Evolutionary conservation across 2,329 filamentous ascomycete species (phyloP).

Genomic region (Exophiala sp.): DNA sequence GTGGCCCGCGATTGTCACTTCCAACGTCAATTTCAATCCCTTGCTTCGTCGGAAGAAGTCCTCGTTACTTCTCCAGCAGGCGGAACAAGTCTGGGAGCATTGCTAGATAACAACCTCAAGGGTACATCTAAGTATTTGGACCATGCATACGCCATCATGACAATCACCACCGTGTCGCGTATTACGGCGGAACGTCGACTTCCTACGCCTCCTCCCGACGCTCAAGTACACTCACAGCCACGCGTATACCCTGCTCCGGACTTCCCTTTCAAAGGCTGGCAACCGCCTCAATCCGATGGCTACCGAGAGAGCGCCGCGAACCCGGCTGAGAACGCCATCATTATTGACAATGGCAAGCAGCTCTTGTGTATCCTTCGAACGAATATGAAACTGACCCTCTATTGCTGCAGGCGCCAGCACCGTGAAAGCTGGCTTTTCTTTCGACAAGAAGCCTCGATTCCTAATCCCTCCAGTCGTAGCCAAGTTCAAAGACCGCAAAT

Average conservation of each 20-base stretch:
- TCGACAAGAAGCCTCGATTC: conserved; percentile 77
- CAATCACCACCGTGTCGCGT: conserved; percentile 40
- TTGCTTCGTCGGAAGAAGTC: too few relatives aligned
- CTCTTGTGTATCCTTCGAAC: neutral
- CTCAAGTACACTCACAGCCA: conserved; percentile 53
- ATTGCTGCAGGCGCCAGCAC: conserved; percentile 68
- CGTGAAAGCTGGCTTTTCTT: conserved; percentile 93
- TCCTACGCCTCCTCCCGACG: conserved; percentile 43
- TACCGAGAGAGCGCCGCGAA: conserved; percentile 64
- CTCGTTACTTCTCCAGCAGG: too few relatives aligned
- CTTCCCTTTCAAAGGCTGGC: conserved; percentile 59
- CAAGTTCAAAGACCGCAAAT: conserved; percentile 90
- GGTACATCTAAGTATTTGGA: too few relatives aligned
- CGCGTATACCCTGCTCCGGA: conserved; percentile 54
- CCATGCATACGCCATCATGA: conserved; percentile 34
- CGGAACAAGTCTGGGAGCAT: too few relatives aligned
- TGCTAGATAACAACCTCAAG: too few relatives aligned
- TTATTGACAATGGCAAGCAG: conserved; percentile 88
- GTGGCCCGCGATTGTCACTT: too few relatives aligned
- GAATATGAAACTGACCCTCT: neutral
- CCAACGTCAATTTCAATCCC: too few relatives aligned
- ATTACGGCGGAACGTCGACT: conserved; percentile 38
- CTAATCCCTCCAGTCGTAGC: conserved; percentile 85
- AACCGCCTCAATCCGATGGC: conserved; percentile 61
- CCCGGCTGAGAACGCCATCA: conserved; percentile 68